These are phyloP conservation scores for Metschnikowia santaceciliae DNA, from an alignment of 805 yeast species.

Conservation along the genomic window DNA sequence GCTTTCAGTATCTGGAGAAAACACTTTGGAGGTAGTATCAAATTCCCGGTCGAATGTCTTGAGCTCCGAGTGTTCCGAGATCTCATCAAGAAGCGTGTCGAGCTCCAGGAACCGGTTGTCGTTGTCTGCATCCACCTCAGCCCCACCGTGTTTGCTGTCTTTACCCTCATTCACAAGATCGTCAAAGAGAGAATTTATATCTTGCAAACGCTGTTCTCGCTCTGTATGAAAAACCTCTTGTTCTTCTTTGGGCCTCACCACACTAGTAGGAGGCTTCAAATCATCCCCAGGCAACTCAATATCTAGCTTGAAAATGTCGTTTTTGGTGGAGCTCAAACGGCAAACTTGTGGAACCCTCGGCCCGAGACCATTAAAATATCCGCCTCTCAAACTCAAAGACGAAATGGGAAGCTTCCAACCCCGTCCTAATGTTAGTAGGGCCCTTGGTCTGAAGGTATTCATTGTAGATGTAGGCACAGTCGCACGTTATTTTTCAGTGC, in stretches of 20 bases:
- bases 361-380: background rate
- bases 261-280: background rate
- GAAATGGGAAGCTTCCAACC: background rate
- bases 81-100: background rate
- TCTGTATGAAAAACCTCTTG: background rate
- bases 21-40: background rate
- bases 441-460: background rate
- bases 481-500: slow-evolving; percentile 3
- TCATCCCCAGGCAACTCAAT: background rate
- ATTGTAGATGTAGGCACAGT: background rate
- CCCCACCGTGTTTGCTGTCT: background rate
- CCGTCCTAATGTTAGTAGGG: background rate
- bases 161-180: background rate
- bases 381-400: background rate
- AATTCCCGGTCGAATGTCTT: background rate
- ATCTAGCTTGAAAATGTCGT: slow-evolving; percentile 11
- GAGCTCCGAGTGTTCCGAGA: background rate
- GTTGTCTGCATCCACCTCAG: background rate
- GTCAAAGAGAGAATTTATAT: slow-evolving; percentile 1
- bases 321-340: slow-evolving; percentile 5
- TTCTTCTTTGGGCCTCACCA: background rate
- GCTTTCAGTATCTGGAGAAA: background rate
- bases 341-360: background rate
- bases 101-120: background rate
- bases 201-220: background rate